Evolutionary conservation across 2,329 filamentous ascomycete species (phyloP), one percentile per base, ranked within the genome.

Genomic region (Ophiostoma ulmi): DNA sequence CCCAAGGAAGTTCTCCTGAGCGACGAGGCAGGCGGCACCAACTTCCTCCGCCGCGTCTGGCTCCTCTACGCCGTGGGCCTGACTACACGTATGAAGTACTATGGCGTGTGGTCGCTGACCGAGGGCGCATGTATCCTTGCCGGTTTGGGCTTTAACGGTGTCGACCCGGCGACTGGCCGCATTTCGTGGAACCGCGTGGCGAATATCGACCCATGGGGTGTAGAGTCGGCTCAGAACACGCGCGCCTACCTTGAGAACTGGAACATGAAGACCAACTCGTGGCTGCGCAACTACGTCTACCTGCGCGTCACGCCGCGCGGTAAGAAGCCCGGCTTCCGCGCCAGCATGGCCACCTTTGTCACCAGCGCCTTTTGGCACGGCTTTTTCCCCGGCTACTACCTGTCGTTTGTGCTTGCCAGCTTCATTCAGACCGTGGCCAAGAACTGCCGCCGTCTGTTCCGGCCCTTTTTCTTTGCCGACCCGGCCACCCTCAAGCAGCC

Each of bases 231-330:
- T 0, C 94, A 97, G 80, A 99, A 98, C 78, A 91, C 92, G n/a
- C 89, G 94, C 70, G 93, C 88, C 1, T 98, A 95, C 76, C 85
- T 99, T 3, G 94, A 90, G 67, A 91, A 88, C 76, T 99, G 95
- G 95, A 99, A 99, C 80, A 97, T 97, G 83, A 98, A 98, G 80
- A 99, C 95, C 14, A 99, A 97, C 79, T 88, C 92, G 76, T 99
- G 95, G 95, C 83, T 99, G 73, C 88, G 94, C 66, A 97, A 98
- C 80, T 99, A 97, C 78, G 86, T 99, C 75, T 99, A 98, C 78
- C 85, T 99, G 67, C 90, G 95, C 35, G 95, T 99, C 3, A 99
- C 95, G 0, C 95, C 95, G 0, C 91, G 91, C 75, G 95, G 95
- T 70, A 95, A 93, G 84, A 99, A 98, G 80, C 95, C 95, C 11